phyloP scores from a whole-genome alignment of 2,329 filamentous ascomycete genomes.

The Bipolaris victoriae region DNA sequence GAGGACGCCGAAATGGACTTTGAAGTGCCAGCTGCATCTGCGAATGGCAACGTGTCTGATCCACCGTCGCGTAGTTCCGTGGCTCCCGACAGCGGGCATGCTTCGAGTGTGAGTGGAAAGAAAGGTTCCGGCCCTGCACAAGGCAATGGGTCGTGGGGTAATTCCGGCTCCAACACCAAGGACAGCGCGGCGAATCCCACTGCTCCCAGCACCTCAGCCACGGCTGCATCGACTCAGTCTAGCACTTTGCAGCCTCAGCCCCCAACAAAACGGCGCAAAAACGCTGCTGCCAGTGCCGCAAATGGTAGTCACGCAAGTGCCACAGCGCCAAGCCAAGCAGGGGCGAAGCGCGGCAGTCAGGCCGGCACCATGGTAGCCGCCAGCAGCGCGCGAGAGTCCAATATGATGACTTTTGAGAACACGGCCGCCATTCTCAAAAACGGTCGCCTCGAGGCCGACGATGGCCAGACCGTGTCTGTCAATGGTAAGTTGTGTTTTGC shows the following conservation, averaged over 20 bases:
- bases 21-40: conserved; percentile 67
- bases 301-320: conserved; percentile 45
- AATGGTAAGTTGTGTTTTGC: conserved; percentile 70
- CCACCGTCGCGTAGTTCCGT: conserved; percentile 45
- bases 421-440: conserved; percentile 72
- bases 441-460: conserved; percentile 83
- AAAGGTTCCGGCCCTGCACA: conserved; percentile 49
- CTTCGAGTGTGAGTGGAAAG: conserved; percentile 46
- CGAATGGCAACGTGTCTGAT: conserved; percentile 62
- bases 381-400: conserved; percentile 66
- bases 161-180: conserved; percentile 43
- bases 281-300: conserved; percentile 55
- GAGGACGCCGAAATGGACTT: conserved; percentile 94
- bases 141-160: conserved; percentile 49
- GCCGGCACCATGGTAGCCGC: conserved; percentile 47
- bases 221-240: conserved; percentile 53
- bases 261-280: conserved; percentile 80
- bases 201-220: conserved; percentile 65
- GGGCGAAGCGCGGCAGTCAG: conserved; percentile 40
- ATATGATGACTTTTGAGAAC: conserved; percentile 87
- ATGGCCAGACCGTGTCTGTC: conserved; percentile 80
- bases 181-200: conserved; percentile 41
- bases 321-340: conserved; percentile 51
- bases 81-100: conserved; percentile 41
- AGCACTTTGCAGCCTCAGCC: conserved; percentile 45